Conservation (phyloP, 495 filamentous ascomycete species). For the Penicillium ochrochloron region DNA sequence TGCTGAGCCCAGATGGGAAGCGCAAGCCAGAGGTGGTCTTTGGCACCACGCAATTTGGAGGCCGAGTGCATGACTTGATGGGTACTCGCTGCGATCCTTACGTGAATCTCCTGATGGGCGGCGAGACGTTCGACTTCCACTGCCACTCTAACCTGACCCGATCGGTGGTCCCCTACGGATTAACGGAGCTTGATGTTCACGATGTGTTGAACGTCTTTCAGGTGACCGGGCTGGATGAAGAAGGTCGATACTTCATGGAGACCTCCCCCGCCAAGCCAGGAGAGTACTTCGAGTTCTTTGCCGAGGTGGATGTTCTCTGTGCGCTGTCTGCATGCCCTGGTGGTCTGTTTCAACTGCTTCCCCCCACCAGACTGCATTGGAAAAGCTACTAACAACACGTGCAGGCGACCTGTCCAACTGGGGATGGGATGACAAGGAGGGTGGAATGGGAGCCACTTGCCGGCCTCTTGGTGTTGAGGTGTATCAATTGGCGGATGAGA, state of each 20-base stretch:
- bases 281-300: constrained; percentile 77
- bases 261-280: constrained; percentile 67
- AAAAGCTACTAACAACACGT: constrained; percentile 38
- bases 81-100: constrained; percentile 81
- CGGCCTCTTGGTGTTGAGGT: constrained; percentile 75
- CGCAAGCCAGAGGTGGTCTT: constrained; percentile 40
- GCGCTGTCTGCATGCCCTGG: constrained; percentile 68
- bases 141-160: constrained; percentile 82
- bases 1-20: constrained; percentile 44
- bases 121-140: constrained; percentile 73
- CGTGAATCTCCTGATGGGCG: constrained; percentile 71
- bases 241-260: constrained; percentile 80
- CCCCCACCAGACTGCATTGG: constrained; percentile 8
- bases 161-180: constrained; percentile 66
- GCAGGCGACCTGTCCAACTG: constrained; percentile 72
- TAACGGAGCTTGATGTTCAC: constrained; percentile 75
- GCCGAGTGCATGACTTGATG: constrained; percentile 71
- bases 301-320: constrained; percentile 75
- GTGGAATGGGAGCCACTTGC: constrained; percentile 72
- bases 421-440: constrained; percentile 71
- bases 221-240: constrained; percentile 71
- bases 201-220: constrained; percentile 85
- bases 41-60: constrained; percentile 52
- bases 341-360: constrained; percentile 37
- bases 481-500: constrained; percentile 59